Conservation (phyloP, 805 yeast genomes). For the Monosporozyma aerobia region DNA sequence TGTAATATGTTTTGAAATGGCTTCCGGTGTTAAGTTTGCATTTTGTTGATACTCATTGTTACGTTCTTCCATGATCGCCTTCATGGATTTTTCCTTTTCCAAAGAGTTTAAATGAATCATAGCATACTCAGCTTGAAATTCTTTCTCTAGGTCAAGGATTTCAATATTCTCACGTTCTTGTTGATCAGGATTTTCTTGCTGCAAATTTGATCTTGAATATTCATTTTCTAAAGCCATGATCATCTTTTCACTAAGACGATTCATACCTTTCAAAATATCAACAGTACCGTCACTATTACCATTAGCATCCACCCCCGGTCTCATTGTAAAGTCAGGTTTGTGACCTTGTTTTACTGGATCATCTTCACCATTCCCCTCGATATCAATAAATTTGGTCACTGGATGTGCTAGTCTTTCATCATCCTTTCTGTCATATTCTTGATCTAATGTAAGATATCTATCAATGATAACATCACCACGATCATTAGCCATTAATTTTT, state of each 20-base stretch:
- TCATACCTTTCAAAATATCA: constrained; percentile 78
- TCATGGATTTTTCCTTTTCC: constrained; percentile 1
- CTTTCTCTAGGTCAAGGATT: constrained; percentile 43
- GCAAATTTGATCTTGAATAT: constrained; percentile 30
- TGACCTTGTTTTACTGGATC: constrained; percentile 70
- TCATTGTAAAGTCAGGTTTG: constrained; percentile 85
- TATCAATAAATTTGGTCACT: constrained; percentile 65
- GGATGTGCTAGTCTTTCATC: constrained; percentile 35
- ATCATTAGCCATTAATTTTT: constrained; percentile 62
- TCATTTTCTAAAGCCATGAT: constrained; percentile 45
- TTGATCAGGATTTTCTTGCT: constrained; percentile 25
- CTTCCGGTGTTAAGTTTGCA: not conserved
- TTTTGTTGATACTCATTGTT: not conserved
- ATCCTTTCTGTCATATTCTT: constrained; percentile 42
- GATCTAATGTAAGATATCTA: constrained; percentile 65
- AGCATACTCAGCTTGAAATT: constrained; percentile 41
- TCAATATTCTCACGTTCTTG: constrained; percentile 38
- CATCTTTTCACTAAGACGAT: constrained; percentile 76
- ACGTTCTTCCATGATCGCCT: not conserved
- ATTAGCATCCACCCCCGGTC: constrained; percentile 38
- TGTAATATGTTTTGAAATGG: constrained; percentile 11
- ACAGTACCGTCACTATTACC: constrained; percentile 56
- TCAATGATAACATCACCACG: constrained; percentile 82
- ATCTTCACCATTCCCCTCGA: constrained; percentile 74
- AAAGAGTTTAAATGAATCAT: constrained; percentile 32